Evolutionary conservation across 768 basidiomycete genomes (phyloP).

Genomic region (Naganishia friedmannii): DNA sequence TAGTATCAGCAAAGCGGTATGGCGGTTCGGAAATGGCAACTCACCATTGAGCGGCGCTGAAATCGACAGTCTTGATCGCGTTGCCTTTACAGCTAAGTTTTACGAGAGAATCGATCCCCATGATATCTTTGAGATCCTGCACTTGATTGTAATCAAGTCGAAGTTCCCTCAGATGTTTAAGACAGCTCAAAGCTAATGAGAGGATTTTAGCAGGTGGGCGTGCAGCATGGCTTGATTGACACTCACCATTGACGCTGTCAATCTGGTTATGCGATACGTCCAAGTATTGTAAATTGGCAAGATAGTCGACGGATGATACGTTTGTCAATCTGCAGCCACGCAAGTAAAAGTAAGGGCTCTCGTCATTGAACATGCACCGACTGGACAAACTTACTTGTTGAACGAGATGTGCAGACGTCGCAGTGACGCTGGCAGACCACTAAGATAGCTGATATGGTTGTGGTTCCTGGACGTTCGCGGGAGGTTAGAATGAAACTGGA

Average conservation of each 20-base stretch:
- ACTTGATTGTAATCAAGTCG: slow-evolving; percentile 85
- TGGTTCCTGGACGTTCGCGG: slow-evolving; percentile 38
- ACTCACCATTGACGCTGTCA: slow-evolving; percentile 80
- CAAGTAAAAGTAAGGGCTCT: background rate
- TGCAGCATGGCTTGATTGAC: background rate
- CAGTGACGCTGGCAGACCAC: slow-evolving; percentile 53
- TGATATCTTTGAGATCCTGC: slow-evolving; percentile 68
- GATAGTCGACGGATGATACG: slow-evolving; percentile 70
- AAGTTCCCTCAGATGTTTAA: slow-evolving; percentile 81
- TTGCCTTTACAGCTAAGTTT: slow-evolving; percentile 81
- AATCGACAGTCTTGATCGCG: slow-evolving; percentile 62
- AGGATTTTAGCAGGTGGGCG: slow-evolving; percentile 2
- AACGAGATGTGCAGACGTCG: slow-evolving; percentile 49
- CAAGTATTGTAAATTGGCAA: slow-evolving; percentile 78
- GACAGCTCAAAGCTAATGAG: slow-evolving; percentile 70
- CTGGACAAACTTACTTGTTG: slow-evolving; percentile 54
- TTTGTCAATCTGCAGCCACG: slow-evolving; percentile 18
- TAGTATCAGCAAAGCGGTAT: background rate
- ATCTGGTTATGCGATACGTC: slow-evolving; percentile 88
- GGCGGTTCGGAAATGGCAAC: background rate
- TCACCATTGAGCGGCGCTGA: slow-evolving; percentile 62
- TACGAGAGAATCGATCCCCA: slow-evolving; percentile 73
- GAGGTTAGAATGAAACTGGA: slow-evolving; percentile 56
- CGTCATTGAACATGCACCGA: background rate
- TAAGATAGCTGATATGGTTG: slow-evolving; percentile 54